phyloP scores from a whole-genome alignment of 305 asterid genomes.

The Fraxinus sp. region DNA sequence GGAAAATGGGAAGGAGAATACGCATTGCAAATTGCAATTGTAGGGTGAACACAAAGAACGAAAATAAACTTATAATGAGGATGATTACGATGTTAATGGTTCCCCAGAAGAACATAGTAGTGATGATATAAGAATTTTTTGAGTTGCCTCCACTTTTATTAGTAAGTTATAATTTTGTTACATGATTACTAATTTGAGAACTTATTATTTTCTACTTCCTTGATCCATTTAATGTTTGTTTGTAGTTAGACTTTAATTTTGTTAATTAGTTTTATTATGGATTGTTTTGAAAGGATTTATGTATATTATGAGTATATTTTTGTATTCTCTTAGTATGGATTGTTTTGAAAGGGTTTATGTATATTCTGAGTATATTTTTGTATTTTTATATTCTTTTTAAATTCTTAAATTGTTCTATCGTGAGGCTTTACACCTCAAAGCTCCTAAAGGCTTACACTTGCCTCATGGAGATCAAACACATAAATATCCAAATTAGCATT shows the following conservation, averaged over 20 bases:
- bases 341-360: not conserved
- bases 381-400: not conserved
- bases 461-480: not conserved
- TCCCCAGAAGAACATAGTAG: not conserved
- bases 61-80: not conserved
- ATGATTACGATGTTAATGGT: not conserved
- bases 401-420: not conserved
- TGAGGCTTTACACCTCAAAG: not conserved
- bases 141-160: not conserved
- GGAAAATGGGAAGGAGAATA: not conserved
- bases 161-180: not conserved
- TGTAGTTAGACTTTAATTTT: not conserved
- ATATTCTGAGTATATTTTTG: not conserved
- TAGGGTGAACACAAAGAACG: not conserved
- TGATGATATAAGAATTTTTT: not conserved
- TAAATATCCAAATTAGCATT: not conserved
- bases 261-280: not conserved
- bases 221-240: not conserved
- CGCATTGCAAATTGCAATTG: not conserved
- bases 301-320: not conserved
- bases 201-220: not conserved
- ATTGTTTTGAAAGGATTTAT: not conserved
- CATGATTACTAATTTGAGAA: not conserved
- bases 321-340: not conserved
- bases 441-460: not conserved